Evolutionary conservation across 345 rosid species (phyloP).

Genomic region (Camelina hispida): DNA sequence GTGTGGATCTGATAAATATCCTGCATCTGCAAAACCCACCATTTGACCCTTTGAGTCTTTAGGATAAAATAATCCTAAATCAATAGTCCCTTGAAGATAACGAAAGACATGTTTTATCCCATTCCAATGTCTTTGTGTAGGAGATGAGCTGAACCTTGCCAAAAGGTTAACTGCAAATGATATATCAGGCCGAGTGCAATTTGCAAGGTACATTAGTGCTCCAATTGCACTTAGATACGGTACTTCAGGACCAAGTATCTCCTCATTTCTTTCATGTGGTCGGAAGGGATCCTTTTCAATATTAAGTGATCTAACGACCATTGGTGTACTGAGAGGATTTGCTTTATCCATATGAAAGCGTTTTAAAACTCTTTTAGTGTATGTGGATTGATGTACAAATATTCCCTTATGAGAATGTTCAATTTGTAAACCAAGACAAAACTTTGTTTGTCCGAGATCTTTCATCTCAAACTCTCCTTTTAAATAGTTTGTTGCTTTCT

Average conservation of each 20-base stretch:
- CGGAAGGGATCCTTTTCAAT: too few species aligned
- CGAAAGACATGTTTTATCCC: not conserved
- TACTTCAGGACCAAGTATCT: too few species aligned
- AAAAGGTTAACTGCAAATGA: not conserved
- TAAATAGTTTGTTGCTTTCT: not conserved
- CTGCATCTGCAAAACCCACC: not conserved
- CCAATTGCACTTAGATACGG: too few species aligned
- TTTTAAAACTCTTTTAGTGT: not conserved
- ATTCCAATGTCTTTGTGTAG: not conserved
- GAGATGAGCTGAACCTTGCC: not conserved
- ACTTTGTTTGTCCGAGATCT: not conserved
- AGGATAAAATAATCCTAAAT: not conserved
- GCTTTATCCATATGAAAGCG: not conserved
- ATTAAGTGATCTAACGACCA: too few species aligned
- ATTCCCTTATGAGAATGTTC: not conserved
- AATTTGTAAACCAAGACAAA: not conserved
- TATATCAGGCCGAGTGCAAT: not conserved
- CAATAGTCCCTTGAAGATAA: not conserved
- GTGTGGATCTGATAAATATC: not conserved
- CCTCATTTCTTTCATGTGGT: too few species aligned
- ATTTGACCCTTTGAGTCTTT: not conserved
- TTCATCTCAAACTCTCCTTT: not conserved
- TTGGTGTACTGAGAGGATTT: not conserved
- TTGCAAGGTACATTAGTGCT: not conserved
- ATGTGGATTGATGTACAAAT: not conserved